Evolutionary conservation across 306 rosid genomes (phyloP).

Genomic region (Medicago arabica): DNA sequence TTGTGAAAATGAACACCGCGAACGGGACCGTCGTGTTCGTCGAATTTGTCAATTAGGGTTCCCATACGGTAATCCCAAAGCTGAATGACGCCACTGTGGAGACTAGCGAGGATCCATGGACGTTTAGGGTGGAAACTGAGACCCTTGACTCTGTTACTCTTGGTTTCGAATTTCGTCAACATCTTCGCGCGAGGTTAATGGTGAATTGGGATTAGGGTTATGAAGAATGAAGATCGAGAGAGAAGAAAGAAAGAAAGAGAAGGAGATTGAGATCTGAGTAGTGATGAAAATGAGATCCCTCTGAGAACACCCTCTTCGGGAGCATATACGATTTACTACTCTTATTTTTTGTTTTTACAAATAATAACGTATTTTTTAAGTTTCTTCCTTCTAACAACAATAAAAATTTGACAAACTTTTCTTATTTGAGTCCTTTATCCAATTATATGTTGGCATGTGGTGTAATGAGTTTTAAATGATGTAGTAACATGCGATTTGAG

Average conservation of each 20-base stretch:
- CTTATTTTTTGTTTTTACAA: neutral
- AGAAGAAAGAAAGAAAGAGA: neutral
- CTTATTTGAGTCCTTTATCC: no score
- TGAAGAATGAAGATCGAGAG: slow-evolving; percentile 5
- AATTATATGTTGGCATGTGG: no score
- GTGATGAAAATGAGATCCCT: neutral
- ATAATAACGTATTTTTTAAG: no score
- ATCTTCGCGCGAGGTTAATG: slow-evolving; percentile 21
- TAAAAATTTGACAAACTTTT: no score
- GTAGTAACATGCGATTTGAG: no score
- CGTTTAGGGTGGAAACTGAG: slow-evolving; percentile 91
- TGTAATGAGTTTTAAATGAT: no score
- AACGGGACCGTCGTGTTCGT: slow-evolving; percentile 97
- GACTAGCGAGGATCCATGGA: slow-evolving; percentile 98
- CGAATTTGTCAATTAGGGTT: slow-evolving; percentile 93
- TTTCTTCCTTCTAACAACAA: no score
- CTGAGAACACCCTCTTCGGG: neutral
- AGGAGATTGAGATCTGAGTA: neutral
- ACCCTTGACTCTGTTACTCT: slow-evolving; percentile 98
- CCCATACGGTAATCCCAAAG: slow-evolving; percentile 99
- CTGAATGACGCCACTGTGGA: slow-evolving; percentile 98
- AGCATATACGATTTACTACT: slow-evolving; percentile 5
- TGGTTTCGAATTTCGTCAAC: slow-evolving; percentile 98
- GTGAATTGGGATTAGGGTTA: neutral
- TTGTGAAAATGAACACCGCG: slow-evolving; percentile 95